A percentile compares a stretch with the other conserved stretches of the same genome.
phyloP scores from a whole-genome alignment of 1,139 yeast genomes.

The Pneumocystis wakefieldiae region DNA sequence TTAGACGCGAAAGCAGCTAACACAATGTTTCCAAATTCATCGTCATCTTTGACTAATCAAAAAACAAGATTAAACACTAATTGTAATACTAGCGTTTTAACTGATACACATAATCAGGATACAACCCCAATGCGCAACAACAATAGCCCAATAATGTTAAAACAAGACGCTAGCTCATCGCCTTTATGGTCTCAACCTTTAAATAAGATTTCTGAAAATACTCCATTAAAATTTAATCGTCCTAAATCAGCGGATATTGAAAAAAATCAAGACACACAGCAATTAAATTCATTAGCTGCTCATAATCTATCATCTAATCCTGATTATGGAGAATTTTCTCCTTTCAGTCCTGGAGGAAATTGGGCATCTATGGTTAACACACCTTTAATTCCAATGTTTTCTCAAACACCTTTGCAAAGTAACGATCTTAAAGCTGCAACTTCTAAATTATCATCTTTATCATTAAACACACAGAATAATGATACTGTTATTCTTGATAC shows the following conservation, averaged over 20 bases:
- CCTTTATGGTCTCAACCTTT: not conserved
- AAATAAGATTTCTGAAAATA: not conserved
- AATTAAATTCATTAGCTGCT: constrained; percentile 4
- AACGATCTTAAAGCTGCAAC: constrained; percentile 20
- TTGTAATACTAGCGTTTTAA: not conserved
- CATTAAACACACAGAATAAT: constrained; percentile 18
- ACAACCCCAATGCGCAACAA: not conserved
- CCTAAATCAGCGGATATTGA: constrained; percentile 3
- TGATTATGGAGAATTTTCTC: constrained; percentile 7
- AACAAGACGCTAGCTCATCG: not conserved
- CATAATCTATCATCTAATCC: not conserved
- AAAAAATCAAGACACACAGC: not conserved
- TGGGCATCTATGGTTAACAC: constrained; percentile 18
- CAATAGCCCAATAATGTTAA: constrained; percentile 4
- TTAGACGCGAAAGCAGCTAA: constrained; percentile 5
- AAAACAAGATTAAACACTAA: constrained; percentile 5
- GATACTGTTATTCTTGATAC: constrained; percentile 16
- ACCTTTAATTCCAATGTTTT: constrained; percentile 11
- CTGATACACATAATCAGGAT: not conserved
- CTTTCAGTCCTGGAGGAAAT: constrained; percentile 11
- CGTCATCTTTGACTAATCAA: constrained; percentile 10
- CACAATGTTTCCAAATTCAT: constrained; percentile 11
- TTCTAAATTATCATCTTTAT: constrained; percentile 27
- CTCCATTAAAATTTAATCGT: constrained; percentile 3
- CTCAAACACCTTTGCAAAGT: constrained; percentile 2